phyloP scores from a whole-genome alignment of 75 land plant genomes.

The Adiantum capillusveneris region DNA sequence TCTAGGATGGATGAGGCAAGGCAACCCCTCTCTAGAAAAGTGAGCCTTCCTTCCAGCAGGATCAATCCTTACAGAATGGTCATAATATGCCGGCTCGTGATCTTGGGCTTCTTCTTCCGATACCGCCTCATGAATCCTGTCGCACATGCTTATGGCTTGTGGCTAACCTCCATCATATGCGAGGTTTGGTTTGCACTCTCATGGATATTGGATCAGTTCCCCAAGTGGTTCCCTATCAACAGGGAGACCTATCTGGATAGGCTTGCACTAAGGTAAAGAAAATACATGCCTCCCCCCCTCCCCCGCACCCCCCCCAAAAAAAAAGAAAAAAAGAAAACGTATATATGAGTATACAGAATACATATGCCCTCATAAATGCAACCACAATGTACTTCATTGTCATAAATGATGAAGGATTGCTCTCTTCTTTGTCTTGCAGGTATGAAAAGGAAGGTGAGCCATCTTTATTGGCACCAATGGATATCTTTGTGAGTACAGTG shows the following conservation, averaged over 20 bases:
- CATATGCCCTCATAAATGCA: not conserved
- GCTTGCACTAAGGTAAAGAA: conserved; percentile 44
- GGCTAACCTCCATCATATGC: conserved; percentile 70
- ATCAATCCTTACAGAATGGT: conserved; percentile 67
- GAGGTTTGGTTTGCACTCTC: conserved; percentile 79
- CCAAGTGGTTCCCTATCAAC: conserved; percentile 67
- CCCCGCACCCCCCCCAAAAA: not conserved
- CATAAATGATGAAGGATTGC: too few species aligned
- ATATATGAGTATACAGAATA: too few species aligned
- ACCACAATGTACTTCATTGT: not conserved
- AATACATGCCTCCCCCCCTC: not conserved
- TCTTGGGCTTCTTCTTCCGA: conserved; percentile 52
- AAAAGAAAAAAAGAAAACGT: not conserved
- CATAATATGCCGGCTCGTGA: conserved; percentile 48
- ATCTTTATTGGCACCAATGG: conserved; percentile 32
- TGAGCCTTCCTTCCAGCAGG: conserved; percentile 61
- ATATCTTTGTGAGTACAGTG: conserved; percentile 47
- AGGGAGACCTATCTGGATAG: conserved; percentile 75
- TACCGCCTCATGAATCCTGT: conserved; percentile 65
- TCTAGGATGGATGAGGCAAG: conserved; percentile 69
- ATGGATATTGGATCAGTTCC: conserved; percentile 83
- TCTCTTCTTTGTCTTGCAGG: conserved; percentile 8
- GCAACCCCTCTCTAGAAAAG: conserved; percentile 66
- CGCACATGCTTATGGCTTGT: conserved; percentile 51
- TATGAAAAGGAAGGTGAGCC: conserved; percentile 50